phyloP scores from a whole-genome alignment of 495 filamentous ascomycete species.

The Endocarpon pusillum region DNA sequence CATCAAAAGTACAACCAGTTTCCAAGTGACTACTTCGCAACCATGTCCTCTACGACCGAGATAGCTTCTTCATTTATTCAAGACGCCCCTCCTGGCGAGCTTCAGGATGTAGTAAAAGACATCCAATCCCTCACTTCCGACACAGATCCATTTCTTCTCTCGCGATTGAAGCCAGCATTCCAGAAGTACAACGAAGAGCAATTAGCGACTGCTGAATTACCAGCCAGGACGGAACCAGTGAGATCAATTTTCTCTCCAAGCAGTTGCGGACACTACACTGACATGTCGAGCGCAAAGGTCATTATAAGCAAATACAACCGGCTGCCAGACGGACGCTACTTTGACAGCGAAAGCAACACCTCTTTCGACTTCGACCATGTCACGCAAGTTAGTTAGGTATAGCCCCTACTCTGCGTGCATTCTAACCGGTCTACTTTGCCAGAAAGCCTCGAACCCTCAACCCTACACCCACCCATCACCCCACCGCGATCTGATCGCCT shows the following conservation, averaged over 20 bases:
- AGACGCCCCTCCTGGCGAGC: slow-evolving; percentile 84
- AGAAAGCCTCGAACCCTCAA: slow-evolving; percentile 42
- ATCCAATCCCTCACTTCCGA: slow-evolving; percentile 73
- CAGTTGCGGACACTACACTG: not conserved
- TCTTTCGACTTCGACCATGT: slow-evolving; percentile 79
- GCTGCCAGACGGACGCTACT: slow-evolving; percentile 66
- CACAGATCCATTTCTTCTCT: slow-evolving; percentile 39
- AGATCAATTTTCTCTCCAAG: slow-evolving; percentile 6
- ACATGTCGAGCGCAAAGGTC: slow-evolving; percentile 33
- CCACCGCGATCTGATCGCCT: slow-evolving; percentile 21
- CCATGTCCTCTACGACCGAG: slow-evolving; percentile 33
- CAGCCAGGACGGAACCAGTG: slow-evolving; percentile 63
- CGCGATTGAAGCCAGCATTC: slow-evolving; percentile 65
- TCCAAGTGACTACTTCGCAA: no score
- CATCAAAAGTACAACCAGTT: no score
- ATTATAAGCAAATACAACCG: slow-evolving; percentile 75
- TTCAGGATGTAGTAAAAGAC: slow-evolving; percentile 34
- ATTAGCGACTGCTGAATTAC: slow-evolving; percentile 72
- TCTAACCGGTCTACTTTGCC: slow-evolving; percentile 7
- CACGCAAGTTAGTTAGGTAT: slow-evolving; percentile 42
- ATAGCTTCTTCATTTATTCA: slow-evolving; percentile 78
- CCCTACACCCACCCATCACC: slow-evolving; percentile 3
- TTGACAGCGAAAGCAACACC: slow-evolving; percentile 67
- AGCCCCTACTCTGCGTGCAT: not conserved
- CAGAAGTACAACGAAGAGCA: slow-evolving; percentile 94